Base-by-base conservation (phyloP, 768 basidiomycete species). In the Phlegmacium glaucopus region DNA sequence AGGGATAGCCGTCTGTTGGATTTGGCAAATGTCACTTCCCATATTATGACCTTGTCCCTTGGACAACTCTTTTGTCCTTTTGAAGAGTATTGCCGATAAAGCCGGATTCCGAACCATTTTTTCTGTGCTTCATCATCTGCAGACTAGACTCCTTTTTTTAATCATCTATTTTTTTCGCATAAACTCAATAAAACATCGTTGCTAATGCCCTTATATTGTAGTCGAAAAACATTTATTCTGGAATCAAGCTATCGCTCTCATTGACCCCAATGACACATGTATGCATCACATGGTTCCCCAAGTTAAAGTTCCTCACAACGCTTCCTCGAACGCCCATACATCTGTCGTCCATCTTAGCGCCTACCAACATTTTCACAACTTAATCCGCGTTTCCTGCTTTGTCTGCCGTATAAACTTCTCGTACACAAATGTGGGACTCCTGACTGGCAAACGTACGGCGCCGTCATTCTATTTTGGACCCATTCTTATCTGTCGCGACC, bases 221-320 rank as follows among this genome's bases (percentile, higher is more conserved):
- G 86, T 89, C 47, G 80, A 86, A 69, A 70, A 72, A 7, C 86
- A 88, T 67, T 63, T 74, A 13, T 87, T 86, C 59, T 89, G 86
- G 86, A 72, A 73, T 50, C 80, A 85, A 49, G 85, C 82, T 1
- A 73, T 79, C 47, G 60, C 74, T 3, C 61, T 79, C 26, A 67
- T 88, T 51, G 86, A 89, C 67, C 84, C 85, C 6, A 66, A 73
- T 36, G 84, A 85, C 57, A 53, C 64, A 35, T 72, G 82, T 16
- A 72, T 70, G 4, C 72, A 77, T 16, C 72, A 77, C 54, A 70
- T 75, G 40, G 60, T 78, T 55, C 48, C 79, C 32, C 72, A 71
- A 38, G 72, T 74, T 1, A 72, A 62, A 52, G 60, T 66, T 58
- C 54, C 52, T 29, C 49, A 61, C 52, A 45, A 61, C 64, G 42